Conservation (phyloP, 495 filamentous ascomycete species). For the Aspergillus ostianus region DNA sequence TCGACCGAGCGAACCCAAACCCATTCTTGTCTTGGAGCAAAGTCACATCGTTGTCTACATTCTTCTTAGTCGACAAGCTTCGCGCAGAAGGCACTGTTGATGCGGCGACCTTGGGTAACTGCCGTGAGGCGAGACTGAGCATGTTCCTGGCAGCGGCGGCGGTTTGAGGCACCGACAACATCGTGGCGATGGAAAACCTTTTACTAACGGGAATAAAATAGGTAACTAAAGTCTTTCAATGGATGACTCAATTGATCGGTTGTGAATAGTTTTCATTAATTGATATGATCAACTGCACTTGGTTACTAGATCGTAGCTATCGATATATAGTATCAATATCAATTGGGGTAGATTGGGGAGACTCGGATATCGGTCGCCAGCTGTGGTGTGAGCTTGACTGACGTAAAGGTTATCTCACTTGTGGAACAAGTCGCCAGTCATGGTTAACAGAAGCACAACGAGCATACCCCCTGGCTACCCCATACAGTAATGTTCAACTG, state of each 20-base stretch:
- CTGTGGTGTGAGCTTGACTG: background rate
- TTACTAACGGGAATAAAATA: background rate
- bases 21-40: slow-evolving; percentile 53
- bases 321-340: background rate
- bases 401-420: background rate
- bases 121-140: slow-evolving; percentile 7
- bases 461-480: background rate
- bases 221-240: background rate
- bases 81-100: slow-evolving; percentile 10
- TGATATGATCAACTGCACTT: background rate
- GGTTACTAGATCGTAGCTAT: background rate
- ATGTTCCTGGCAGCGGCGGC: background rate
- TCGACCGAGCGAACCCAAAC: slow-evolving; percentile 55
- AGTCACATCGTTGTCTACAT: slow-evolving; percentile 23
- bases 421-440: background rate
- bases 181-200: background rate
- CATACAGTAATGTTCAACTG: background rate
- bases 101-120: slow-evolving; percentile 13
- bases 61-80: slow-evolving; percentile 19
- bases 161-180: background rate
- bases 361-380: background rate
- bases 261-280: background rate
- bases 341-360: background rate
- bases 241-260: background rate
- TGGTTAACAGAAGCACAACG: background rate